These are phyloP conservation scores for Chrysosporium queenslandicum DNA, from an alignment of 2,329 filamentous ascomycete species.

Conservation along the genomic window DNA sequence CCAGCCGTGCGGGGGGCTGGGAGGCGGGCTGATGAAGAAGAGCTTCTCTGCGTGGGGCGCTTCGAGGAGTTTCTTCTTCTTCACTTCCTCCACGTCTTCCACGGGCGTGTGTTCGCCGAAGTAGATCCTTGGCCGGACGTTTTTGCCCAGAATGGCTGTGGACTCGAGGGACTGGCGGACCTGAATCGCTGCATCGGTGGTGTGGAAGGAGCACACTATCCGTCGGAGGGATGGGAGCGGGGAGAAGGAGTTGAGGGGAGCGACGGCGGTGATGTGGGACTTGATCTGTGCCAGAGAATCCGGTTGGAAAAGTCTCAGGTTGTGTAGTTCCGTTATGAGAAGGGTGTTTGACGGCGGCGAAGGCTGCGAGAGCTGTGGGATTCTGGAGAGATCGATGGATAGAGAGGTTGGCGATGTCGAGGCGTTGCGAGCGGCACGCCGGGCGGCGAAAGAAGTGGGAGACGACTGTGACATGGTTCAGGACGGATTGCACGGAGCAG, in stretches of 20 bases:
- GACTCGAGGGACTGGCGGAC: constrained; percentile 37
- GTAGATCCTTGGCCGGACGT: constrained; percentile 34
- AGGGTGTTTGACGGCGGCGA: constrained; percentile 43
- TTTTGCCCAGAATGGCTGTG: constrained; percentile 25
- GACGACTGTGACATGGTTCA: constrained; percentile 16
- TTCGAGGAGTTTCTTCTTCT: constrained; percentile 40
- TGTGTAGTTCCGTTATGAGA: constrained; percentile 41
- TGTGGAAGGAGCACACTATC: constrained; percentile 42
- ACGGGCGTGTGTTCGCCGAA: constrained; percentile 45
- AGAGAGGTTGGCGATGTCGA: constrained; percentile 22
- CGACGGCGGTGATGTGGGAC: constrained; percentile 33
- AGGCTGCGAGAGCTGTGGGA: constrained; percentile 39
- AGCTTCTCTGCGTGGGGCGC: constrained; percentile 51
- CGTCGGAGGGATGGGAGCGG: constrained; percentile 42
- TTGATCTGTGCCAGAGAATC: constrained; percentile 36
- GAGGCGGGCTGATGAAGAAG: constrained; percentile 58
- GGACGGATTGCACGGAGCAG: not conserved
- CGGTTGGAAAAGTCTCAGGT: constrained; percentile 40
- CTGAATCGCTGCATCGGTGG: constrained; percentile 33
- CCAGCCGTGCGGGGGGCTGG: constrained; percentile 55
- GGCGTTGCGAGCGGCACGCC: constrained; percentile 19
- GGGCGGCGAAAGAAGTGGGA: constrained; percentile 20
- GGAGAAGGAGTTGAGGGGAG: constrained; percentile 42
- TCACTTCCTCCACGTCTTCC: constrained; percentile 22
- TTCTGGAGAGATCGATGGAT: constrained; percentile 38